Base-by-base conservation (phyloP, 164 flowering plant species). In the Piper betle region DNA sequence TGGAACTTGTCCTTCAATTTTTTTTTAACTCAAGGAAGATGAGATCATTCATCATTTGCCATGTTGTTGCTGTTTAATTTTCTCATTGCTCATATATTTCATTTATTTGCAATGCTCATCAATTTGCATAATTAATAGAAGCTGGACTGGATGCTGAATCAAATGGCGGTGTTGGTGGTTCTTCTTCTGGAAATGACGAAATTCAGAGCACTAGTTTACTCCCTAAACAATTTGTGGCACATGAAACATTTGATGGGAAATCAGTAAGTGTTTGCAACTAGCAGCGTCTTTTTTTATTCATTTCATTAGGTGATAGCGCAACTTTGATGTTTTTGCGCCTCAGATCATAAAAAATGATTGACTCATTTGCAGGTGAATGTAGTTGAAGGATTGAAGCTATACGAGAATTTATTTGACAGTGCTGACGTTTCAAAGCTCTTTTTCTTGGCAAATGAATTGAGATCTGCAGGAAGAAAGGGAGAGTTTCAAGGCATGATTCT, bases 401-500 rank as follows among this genome's bases (percentile, higher is more conserved):
- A 79, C 69, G 88, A 84, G 67, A 79, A 80, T 8, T 64, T 86
- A 4, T 58, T 77, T 60, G 79, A 76, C 68, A 78, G 60, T 37
- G 68, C 80, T 6, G 87, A 84, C 71, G 77, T 86, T 60, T 75
- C 85, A 56, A 80, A 73, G 63, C 72, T 91, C 62, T 66, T 79
- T 57, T 75, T 78, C 17, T 63, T 84, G 75, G 89, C 75, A 25
- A 82, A 88, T 80, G 97, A 88, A 69, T 64, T 86, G 70, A 88
- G 89, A 77, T 72, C 81, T 65, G 77, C 91, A 2, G 97, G 97
- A 52, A 77, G 71, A 61, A 79, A 74, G 71, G 93, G 93, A 64
- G 84, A 88, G 33, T 70, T 83, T 59, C 91, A 79, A 88, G 97
- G 97, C 73, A 83, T 84, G 90, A 76, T 62, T 11, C 25, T 17